Evolutionary conservation across 345 rosid genomes (phyloP).

Genomic region (Odontarrhena argentea): DNA sequence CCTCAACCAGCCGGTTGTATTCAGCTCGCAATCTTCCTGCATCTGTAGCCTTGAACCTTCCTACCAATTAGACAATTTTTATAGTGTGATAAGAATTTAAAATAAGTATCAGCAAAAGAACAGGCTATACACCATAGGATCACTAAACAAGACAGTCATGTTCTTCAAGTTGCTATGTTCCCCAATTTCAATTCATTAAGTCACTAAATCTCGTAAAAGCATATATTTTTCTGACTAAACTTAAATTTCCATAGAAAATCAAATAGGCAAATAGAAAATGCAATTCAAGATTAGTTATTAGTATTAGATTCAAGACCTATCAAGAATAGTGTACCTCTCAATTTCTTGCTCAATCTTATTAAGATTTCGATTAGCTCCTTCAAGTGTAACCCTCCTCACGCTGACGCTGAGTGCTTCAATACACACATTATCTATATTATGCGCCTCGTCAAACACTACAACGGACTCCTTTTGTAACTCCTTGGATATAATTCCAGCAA

Average conservation of each 20-base stretch:
- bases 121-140: neutral
- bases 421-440: slow-evolving; percentile 95
- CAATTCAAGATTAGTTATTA: neutral
- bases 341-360: slow-evolving; percentile 72
- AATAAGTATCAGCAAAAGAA: slow-evolving; percentile 28
- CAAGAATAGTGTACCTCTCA: slow-evolving; percentile 58
- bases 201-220: neutral
- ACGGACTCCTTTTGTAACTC: slow-evolving; percentile 96
- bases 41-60: slow-evolving; percentile 99
- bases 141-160: slow-evolving; percentile 8
- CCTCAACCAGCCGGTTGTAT: slow-evolving; percentile 90
- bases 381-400: slow-evolving; percentile 89
- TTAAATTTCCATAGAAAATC: neutral
- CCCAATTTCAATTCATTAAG: too few species aligned
- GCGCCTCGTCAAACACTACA: slow-evolving; percentile 97
- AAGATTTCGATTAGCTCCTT: slow-evolving; percentile 92
- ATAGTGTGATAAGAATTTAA: slow-evolving; percentile 42
- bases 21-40: slow-evolving; percentile 91
- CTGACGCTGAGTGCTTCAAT: slow-evolving; percentile 97
- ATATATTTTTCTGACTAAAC: neutral
- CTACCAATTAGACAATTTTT: slow-evolving; percentile 69
- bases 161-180: slow-evolving; percentile 8
- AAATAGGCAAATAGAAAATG: neutral
- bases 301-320: slow-evolving; percentile 7
- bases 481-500: slow-evolving; percentile 94